Evolutionary conservation across 1,284 basidiomycete genomes (phyloP).

Genomic region (Butyriboletus appendiculatus): DNA sequence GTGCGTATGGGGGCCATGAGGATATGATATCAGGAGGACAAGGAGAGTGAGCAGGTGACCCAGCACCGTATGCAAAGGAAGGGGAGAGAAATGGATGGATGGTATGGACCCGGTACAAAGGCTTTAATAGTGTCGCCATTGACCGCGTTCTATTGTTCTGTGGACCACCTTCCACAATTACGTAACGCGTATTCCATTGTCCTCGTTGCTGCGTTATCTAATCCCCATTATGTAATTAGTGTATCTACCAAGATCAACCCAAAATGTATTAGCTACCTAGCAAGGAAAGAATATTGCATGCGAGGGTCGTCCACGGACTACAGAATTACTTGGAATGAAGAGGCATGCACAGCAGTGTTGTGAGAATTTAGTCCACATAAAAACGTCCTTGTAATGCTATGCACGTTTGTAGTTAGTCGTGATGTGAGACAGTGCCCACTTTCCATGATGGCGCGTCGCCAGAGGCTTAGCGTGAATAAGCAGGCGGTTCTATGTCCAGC

Average conservation of each 20-base stretch:
- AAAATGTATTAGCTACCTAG: neutral
- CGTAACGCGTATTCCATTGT: slow-evolving; percentile 28
- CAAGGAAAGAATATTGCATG: slow-evolving; percentile 6
- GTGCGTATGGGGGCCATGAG: slow-evolving; percentile 40
- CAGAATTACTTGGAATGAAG: slow-evolving; percentile 1
- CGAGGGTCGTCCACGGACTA: slow-evolving; percentile 21
- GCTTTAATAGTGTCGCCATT: slow-evolving; percentile 32
- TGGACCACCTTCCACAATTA: slow-evolving; percentile 7
- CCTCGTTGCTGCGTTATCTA: slow-evolving; percentile 16
- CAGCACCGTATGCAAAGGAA: slow-evolving; percentile 29
- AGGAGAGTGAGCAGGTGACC: slow-evolving; percentile 25
- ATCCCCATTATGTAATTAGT: slow-evolving; percentile 3
- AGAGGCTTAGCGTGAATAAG: slow-evolving; percentile 24
- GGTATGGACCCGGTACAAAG: neutral
- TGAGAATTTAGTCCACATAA: slow-evolving; percentile 18
- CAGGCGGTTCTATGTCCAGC: slow-evolving; percentile 18
- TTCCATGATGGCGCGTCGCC: neutral
- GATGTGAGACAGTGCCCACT: slow-evolving; percentile 1
- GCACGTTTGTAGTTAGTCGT: slow-evolving; percentile 20
- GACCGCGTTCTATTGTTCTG: slow-evolving; percentile 35
- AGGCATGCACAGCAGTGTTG: slow-evolving; percentile 7
- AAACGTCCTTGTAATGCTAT: slow-evolving; percentile 18
- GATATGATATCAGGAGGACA: slow-evolving; percentile 4
- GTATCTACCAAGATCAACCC: slow-evolving; percentile 6
- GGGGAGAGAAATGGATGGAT: slow-evolving; percentile 6